Evolutionary conservation across 805 yeast species (phyloP), one percentile per base, ranked within the genome.

Genomic region (Tetrapisispora fleetii): DNA sequence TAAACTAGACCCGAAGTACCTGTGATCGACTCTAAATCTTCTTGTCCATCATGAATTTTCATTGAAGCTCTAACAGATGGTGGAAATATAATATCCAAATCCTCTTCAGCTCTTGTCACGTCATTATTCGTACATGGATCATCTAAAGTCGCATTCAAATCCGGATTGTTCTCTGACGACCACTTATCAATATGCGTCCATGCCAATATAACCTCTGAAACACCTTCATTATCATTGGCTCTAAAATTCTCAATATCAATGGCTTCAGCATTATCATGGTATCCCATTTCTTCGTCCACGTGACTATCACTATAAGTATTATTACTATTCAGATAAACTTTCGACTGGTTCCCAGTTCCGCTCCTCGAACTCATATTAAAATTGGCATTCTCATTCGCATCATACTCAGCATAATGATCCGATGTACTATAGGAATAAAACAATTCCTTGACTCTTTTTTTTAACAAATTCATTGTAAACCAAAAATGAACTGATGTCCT

Each of bases 131-230:
- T 87, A 52, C 89, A 93, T 28, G 88, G 84, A 46, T 79, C 82
- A 59, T 82, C 80, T 53, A 91, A 68, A 45, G 93, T 81, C 49
- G 86, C 90, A 51, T 75, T 77, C 49, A 93, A 71, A 67, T 91
- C 99, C 1, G 93, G 85, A 54, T 82, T 83, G 65, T 87, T 76
- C 48, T 79, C 78, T 35, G 77, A 74, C 18, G 91, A 71, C 96
- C 97, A 91, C 18, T 79, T 72, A 55, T 86, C 91, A 50, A 91
- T 80, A 58, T 90, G 90, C 53, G 85, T 77, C 98, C 98, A 91
- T 13, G 96, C 85, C 21, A 81, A 76, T 36, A 83, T 72, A 1
- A 77, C 72, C 53, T 90, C 87, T 47, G 91, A 80, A 24, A 85
- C 82, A 43, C 95, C 95, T 40, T 79, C 84, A 17, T 60, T 57